Evolutionary conservation across 495 filamentous ascomycete genomes (phyloP), one percentile per base, ranked within the genome.

Genomic region (Saxophila tyrrhenica): DNA sequence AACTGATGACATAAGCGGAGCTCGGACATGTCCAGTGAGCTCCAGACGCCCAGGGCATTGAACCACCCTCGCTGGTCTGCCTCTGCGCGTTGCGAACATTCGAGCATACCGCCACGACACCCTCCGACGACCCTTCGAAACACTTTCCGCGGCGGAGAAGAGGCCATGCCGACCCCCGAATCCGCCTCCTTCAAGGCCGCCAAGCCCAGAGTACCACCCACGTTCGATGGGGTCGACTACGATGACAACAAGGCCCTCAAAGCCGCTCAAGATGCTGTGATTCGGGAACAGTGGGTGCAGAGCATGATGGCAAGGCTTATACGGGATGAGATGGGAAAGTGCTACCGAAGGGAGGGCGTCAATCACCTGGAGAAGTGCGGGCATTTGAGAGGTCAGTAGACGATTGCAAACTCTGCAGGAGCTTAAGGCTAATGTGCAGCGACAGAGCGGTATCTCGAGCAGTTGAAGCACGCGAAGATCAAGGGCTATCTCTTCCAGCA

Each of bases 321-420:
- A 32, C 78, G 89, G 39, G 87, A 97, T 71, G 94, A 98, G 74
- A 69, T 98, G 72, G 81, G 87, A 62, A 95, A 94, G 76, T 98
- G 92, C 72, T 98, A 98, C 75, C 78, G 79, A 64, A 77, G 84
- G 54, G 90, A 98, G 72, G 92, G 92, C 3, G 87, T 95, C 53
- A 97, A 97, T 71, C 92, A 98, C 70, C 70, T 97, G 61, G 91
- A 95, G 80, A 98, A 96, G 74, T 98, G 92, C 71, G 89, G 87
- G 63, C 72, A 74, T 64, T 71, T 95, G 72, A 79, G 94, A 83
- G 90, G 92, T 97, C 61, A 73, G 85, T 24, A 11, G 51, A 50
- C 41, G 16, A 7, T 24, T n/a, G 39, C 1, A 16, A 20, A 5
- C 52, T 51, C 11, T 32, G 41, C 24, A 48, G 25, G 25, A 42